These are phyloP conservation scores for Scleroderma bovista DNA, from an alignment of 768 basidiomycete genomes.

Conservation along the genomic window DNA sequence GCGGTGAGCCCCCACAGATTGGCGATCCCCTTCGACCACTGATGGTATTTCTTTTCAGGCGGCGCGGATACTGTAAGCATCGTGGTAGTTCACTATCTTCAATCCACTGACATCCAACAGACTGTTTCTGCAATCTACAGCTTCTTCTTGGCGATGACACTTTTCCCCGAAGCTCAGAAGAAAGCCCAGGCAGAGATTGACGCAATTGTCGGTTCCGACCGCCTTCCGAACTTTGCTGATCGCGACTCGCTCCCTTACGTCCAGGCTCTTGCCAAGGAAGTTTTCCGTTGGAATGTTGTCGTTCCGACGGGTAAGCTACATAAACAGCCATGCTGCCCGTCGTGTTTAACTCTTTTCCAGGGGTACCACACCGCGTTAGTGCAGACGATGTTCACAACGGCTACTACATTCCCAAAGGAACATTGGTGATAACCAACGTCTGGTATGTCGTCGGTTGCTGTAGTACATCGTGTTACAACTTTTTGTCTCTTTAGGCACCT, in stretches of 20 bases:
- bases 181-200: conserved; percentile 65
- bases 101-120: conserved; percentile 28
- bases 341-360: conserved; percentile 25
- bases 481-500: conserved; percentile 19
- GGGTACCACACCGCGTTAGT: conserved; percentile 45
- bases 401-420: conserved; percentile 51
- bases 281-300: conserved; percentile 39
- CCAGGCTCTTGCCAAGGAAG: conserved; percentile 56
- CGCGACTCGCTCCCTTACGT: conserved; percentile 53
- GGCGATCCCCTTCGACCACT: neutral
- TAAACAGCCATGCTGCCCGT: conserved; percentile 32
- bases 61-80: conserved; percentile 40
- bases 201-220: conserved; percentile 49
- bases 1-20: conserved; percentile 16
- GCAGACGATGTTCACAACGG: conserved; percentile 60
- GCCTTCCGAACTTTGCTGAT: conserved; percentile 57
- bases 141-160: conserved; percentile 56
- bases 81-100: neutral
- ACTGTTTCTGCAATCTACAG: conserved; percentile 58
- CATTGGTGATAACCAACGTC: conserved; percentile 20
- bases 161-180: conserved; percentile 49
- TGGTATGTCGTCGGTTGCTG: conserved; percentile 13
- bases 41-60: conserved; percentile 23
- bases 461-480: neutral
- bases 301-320: conserved; percentile 34